These are phyloP conservation scores for Fraxinus excelsior DNA, from an alignment of 257 asterid genomes.

Conservation along the genomic window DNA sequence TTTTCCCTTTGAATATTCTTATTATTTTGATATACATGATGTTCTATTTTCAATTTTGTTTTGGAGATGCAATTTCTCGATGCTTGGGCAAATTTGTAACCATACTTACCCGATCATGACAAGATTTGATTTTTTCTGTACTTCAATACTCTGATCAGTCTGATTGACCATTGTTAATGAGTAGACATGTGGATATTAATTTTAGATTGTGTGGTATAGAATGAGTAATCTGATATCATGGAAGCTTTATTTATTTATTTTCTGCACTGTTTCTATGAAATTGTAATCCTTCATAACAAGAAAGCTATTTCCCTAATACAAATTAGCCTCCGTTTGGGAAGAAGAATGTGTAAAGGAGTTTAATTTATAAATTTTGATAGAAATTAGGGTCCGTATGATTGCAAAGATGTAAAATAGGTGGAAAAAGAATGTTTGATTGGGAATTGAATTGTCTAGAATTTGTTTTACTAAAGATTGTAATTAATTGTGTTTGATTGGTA, in stretches of 20 bases:
- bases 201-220: conserved; percentile 6
- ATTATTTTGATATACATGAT: no score
- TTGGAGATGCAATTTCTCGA: no score
- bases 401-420: no score
- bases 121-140: not conserved
- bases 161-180: not conserved
- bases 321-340: no score
- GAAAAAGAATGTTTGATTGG: no score
- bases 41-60: no score
- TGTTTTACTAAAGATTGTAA: no score
- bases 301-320: not conserved
- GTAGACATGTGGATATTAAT: not conserved
- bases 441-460: no score
- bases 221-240: not conserved
- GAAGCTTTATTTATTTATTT: not conserved
- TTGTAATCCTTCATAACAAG: not conserved
- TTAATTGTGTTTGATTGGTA: no score
- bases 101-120: no score
- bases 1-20: not conserved
- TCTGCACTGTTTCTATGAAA: conserved; percentile 2
- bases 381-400: no score
- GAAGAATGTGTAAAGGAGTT: not conserved
- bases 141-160: not conserved
- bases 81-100: no score
- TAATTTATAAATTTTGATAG: not conserved